Conservation (phyloP, 208 protist genomes). For the Acanthamoeba triangularis region DNA sequence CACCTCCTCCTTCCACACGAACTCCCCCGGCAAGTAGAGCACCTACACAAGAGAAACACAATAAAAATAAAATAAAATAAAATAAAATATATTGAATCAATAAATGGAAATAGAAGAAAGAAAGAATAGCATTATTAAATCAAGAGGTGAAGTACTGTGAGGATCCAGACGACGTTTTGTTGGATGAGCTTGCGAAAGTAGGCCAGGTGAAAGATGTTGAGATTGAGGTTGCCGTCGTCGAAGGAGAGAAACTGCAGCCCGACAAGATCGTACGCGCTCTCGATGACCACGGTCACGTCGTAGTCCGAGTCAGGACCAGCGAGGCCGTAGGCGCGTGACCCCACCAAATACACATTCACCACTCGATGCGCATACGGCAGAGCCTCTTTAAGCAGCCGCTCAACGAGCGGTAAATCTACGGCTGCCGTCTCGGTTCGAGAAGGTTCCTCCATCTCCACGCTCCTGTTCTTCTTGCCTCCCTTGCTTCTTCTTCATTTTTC, state of each 20-base stretch:
- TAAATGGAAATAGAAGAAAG: background rate
- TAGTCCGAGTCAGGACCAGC: conserved; percentile 30
- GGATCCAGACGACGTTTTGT: conserved; percentile 34
- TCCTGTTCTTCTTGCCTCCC: background rate
- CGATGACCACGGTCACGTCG: conserved; percentile 1
- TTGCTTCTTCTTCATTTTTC: no score
- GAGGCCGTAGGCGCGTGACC: conserved; percentile 34
- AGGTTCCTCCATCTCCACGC: no score
- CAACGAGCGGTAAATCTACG: background rate
- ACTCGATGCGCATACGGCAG: background rate
- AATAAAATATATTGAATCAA: background rate
- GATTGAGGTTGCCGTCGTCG: conserved; percentile 10
- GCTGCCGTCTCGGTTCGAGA: background rate
- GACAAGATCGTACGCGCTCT: background rate
- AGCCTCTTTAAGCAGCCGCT: background rate
- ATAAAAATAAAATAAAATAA: background rate
- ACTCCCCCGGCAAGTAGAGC: conserved; percentile 1
- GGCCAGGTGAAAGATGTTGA: conserved; percentile 52
- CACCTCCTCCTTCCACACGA: conserved; percentile 58
- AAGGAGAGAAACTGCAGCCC: conserved; percentile 7
- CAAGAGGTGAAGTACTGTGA: background rate
- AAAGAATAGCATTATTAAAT: no score
- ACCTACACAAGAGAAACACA: background rate
- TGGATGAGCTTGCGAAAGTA: conserved; percentile 12
- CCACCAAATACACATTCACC: conserved; percentile 49